phyloP scores from a whole-genome alignment of 2,329 filamentous ascomycete species.

The Xylariaceae sp. region DNA sequence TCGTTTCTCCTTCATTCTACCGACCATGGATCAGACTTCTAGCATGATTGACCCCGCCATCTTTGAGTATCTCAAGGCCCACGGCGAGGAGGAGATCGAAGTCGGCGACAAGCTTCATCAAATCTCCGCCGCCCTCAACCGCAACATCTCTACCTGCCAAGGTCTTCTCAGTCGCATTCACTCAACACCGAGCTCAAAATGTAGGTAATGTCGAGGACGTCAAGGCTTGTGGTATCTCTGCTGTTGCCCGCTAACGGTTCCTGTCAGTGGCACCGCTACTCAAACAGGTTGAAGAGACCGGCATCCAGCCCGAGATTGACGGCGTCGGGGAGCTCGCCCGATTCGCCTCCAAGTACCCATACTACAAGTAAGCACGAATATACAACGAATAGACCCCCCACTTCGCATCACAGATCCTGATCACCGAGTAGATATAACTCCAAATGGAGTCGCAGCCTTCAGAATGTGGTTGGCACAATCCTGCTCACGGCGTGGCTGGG shows the following conservation, averaged over 20 bases:
- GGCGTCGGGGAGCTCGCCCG: constrained; percentile 66
- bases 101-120: constrained; percentile 80
- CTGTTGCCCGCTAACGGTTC: constrained; percentile 9
- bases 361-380: constrained; percentile 82
- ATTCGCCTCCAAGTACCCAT: constrained; percentile 80
- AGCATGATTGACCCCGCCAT: constrained; percentile 73
- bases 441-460: constrained; percentile 79
- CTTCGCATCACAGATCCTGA: constrained; percentile 2
- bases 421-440: constrained; percentile 61
- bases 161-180: constrained; percentile 85
- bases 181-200: constrained; percentile 66
- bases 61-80: constrained; percentile 80
- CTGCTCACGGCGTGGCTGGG: constrained; percentile 71
- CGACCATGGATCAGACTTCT: constrained; percentile 23
- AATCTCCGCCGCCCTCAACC: constrained; percentile 76
- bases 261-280: constrained; percentile 63
- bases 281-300: constrained; percentile 61
- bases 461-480: constrained; percentile 65
- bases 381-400: neutral
- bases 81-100: constrained; percentile 81
- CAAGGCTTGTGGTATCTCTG: neutral
- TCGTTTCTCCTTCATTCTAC: constrained; percentile 3
- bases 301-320: constrained; percentile 66
- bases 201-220: constrained; percentile 34
- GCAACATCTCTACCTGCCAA: constrained; percentile 75